Percentiles rank a stretch among this genome's conserved stretches.
Evolutionary conservation across 2,329 filamentous ascomycete genomes (phyloP).

Genomic region (Stachybotrys chartarum): DNA sequence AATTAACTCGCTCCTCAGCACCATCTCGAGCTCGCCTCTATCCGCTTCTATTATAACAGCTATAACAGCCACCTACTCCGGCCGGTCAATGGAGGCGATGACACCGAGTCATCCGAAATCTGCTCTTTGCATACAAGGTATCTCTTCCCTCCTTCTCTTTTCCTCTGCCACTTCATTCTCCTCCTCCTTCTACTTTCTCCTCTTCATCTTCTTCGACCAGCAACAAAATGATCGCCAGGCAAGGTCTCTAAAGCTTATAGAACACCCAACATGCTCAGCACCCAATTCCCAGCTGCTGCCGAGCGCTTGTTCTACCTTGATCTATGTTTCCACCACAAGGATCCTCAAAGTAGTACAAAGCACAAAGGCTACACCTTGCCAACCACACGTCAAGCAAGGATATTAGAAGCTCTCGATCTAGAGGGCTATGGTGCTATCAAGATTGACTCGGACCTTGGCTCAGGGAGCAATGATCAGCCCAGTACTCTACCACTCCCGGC

Average conservation of each 20-base stretch:
- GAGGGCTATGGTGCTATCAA: background rate
- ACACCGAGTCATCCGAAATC: no score
- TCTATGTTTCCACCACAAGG: no score
- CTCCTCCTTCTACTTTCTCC: background rate
- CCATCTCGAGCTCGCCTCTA: no score
- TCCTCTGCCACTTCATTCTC: background rate
- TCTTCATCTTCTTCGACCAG: background rate
- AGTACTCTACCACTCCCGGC: no score
- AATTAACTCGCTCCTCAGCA: no score
- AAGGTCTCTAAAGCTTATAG: background rate
- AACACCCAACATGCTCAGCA: background rate
- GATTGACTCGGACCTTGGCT: background rate
- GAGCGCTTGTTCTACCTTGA: background rate
- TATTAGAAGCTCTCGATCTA: background rate
- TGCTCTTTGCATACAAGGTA: background rate
- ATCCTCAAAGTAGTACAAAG: no score
- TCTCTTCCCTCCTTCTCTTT: background rate
- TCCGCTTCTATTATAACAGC: no score
- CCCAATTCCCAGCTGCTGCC: background rate
- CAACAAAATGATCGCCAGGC: background rate
- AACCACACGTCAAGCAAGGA: background rate
- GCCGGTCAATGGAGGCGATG: no score
- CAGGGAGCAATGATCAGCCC: no score
- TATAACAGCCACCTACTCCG: no score
- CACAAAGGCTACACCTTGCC: no score